Conservation (phyloP, 306 rosid genomes). For the Coriaria nepalensis region DNA sequence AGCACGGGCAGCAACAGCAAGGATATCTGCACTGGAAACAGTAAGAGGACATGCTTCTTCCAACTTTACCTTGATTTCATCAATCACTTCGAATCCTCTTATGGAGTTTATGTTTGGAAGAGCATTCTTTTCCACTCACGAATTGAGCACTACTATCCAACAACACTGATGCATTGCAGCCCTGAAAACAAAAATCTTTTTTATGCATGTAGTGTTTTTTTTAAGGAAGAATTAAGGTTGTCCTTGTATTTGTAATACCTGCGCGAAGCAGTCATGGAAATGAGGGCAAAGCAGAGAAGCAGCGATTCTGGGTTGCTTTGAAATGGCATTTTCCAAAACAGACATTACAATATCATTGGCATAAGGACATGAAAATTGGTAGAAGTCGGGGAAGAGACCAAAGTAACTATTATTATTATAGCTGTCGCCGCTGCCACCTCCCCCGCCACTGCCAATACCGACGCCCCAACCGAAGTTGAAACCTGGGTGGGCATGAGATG, state of each 20-base stretch:
- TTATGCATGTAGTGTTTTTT: background rate
- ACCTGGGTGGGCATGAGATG: conserved; percentile 33
- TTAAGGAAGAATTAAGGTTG: background rate
- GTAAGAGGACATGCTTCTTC: conserved; percentile 64
- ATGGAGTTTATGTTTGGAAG: conserved; percentile 62
- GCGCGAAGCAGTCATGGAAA: conserved; percentile 74
- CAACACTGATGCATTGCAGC: conserved; percentile 69
- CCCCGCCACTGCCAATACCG: conserved; percentile 14
- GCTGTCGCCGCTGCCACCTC: conserved; percentile 17
- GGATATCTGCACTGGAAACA: conserved; percentile 79
- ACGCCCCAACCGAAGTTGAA: conserved; percentile 35
- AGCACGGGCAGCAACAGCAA: conserved; percentile 70
- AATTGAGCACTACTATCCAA: conserved; percentile 39
- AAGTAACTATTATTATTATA: conserved; percentile 24
- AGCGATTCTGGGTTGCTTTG: conserved; percentile 44
- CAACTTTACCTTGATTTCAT: conserved; percentile 55
- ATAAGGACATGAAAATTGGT: conserved; percentile 69
- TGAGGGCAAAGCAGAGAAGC: conserved; percentile 82
- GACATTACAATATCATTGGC: conserved; percentile 70
- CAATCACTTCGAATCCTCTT: conserved; percentile 66
- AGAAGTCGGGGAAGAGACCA: conserved; percentile 52
- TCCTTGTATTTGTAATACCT: conserved; percentile 21
- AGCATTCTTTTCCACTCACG: conserved; percentile 59
- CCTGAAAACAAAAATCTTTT: conserved; percentile 22
- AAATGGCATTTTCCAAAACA: conserved; percentile 51